Conservation (phyloP, 2,329 filamentous ascomycete species). For the Fusarium incarnatum region DNA sequence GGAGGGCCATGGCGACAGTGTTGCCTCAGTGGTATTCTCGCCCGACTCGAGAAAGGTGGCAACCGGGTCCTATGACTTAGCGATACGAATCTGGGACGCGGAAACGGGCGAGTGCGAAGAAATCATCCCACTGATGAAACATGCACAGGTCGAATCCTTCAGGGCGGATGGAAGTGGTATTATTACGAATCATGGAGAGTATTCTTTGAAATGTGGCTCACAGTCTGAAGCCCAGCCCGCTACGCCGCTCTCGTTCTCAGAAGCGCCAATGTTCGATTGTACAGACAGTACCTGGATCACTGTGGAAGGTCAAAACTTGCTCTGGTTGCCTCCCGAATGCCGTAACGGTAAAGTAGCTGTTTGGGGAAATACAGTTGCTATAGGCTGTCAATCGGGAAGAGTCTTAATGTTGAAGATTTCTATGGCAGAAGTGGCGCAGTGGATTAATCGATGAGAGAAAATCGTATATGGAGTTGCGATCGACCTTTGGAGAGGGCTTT, state of each 20-base stretch:
- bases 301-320: not conserved
- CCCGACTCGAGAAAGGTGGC: no score
- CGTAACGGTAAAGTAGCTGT: not conserved
- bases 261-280: fast-evolving
- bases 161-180: not conserved
- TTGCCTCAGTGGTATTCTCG: no score
- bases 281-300: not conserved
- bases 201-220: not conserved
- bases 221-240: no score
- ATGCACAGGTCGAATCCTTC: no score
- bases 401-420: not conserved
- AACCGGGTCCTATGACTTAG: no score
- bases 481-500: no score
- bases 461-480: no score
- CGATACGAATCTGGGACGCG: no score
- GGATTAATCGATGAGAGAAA: no score
- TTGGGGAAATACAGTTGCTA: not conserved
- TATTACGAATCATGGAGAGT: not conserved
- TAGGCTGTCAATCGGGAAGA: not conserved
- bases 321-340: not conserved
- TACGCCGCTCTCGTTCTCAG: no score
- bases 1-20: no score
- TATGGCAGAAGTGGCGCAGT: not conserved
- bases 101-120: no score
- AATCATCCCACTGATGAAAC: fast-evolving